Evolutionary conservation across 805 yeast genomes (phyloP).

Genomic region (Grigorovia yakushimaensis): DNA sequence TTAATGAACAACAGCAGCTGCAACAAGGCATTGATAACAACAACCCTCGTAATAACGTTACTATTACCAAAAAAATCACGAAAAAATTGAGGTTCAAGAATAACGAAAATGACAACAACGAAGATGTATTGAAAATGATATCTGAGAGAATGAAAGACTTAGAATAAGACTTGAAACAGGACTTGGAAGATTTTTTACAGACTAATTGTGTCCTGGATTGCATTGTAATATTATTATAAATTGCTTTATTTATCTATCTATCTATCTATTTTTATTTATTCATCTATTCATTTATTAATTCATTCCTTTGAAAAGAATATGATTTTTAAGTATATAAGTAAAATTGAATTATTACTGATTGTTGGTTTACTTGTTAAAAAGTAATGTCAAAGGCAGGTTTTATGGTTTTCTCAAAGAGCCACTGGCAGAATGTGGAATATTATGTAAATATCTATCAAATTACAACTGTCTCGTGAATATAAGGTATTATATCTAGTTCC

Average conservation of each 20-base stretch:
- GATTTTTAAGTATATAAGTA: too few species aligned
- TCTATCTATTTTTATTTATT: too few species aligned
- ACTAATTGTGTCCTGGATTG: not conserved
- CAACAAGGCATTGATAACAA: not conserved
- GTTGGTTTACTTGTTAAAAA: too few species aligned
- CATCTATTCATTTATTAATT: too few species aligned
- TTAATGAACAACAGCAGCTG: not conserved
- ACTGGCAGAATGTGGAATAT: too few species aligned
- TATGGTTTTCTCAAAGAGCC: too few species aligned
- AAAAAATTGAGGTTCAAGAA: conserved; percentile 33
- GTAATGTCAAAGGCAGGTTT: too few species aligned
- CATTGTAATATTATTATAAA: not conserved
- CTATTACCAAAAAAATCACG: conserved; percentile 9
- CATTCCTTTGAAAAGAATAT: not conserved
- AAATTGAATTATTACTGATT: too few species aligned
- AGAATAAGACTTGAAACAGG: conserved; percentile 14
- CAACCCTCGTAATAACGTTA: not conserved
- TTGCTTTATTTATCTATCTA: not conserved
- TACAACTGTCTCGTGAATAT: too few species aligned
- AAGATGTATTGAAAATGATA: conserved; percentile 46
- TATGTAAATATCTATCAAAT: too few species aligned
- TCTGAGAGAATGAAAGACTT: conserved; percentile 36
- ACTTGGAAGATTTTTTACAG: not conserved
- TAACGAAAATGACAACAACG: conserved; percentile 23
- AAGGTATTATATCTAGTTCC: too few species aligned